Evolutionary conservation across 1,284 basidiomycete species (phyloP).

Genomic region (Ganoderma lingzhi): DNA sequence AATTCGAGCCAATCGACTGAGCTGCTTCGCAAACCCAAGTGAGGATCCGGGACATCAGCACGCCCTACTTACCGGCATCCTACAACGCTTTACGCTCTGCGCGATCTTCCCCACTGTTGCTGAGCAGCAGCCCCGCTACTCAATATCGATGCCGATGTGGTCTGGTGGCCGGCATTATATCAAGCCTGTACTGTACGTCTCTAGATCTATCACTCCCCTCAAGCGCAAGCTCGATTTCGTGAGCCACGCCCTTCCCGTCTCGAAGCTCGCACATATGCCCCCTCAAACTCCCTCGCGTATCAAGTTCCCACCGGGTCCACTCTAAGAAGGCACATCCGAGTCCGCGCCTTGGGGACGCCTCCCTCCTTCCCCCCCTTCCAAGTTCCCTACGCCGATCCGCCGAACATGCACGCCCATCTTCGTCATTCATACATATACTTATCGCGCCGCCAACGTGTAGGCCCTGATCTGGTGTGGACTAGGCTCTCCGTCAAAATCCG

Average conservation of each 20-base stretch:
- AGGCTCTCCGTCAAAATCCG: background rate
- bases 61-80: background rate
- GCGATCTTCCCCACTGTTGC: conserved; percentile 7
- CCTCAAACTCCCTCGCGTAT: background rate
- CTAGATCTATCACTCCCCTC: background rate
- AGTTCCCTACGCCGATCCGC: background rate
- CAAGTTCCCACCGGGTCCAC: background rate
- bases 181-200: background rate
- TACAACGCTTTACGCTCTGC: conserved; percentile 12
- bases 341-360: background rate
- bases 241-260: background rate
- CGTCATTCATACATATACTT: conserved; percentile 12
- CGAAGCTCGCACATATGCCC: background rate
- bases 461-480: background rate
- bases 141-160: background rate
- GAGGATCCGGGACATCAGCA: background rate
- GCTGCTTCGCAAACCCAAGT: background rate
- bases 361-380: background rate
- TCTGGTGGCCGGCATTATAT: background rate
- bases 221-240: background rate
- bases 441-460: conserved; percentile 6
- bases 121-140: conserved; percentile 6
- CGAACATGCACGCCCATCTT: background rate
- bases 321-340: background rate
- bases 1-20: background rate